Evolutionary conservation across 306 rosid genomes (phyloP), one percentile per base, ranked within the genome.

Genomic region (Malus sylvestris): DNA sequence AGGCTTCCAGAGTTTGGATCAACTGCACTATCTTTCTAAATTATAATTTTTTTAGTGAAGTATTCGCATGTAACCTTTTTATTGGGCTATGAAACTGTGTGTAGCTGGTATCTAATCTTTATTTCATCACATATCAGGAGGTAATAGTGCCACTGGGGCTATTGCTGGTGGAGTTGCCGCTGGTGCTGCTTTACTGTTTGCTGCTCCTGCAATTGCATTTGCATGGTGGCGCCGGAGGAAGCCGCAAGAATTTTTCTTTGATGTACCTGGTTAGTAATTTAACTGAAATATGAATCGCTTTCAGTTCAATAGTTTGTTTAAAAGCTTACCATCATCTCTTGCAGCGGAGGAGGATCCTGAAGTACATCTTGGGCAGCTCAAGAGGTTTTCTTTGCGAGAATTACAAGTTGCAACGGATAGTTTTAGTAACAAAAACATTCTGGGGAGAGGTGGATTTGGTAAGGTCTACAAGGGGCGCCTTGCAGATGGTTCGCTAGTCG

Each of bases 131-230:
- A 83, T 82, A 83, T 62, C 87, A 96, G 99, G 98, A 27, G 90
- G 93, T 58, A 86, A 81, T 80, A 74, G 97, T 87, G 99, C 93
- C 67, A 96, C 96, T 38, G 98, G 98, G 78, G 98, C 98, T 33
- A 92, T 96, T 72, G 98, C 99, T 40, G 99, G 99, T 40, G 99
- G 99, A 80, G 99, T 96, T 79, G 99, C 99, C 71, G 99, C 98
- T 2, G 99, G 99, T 73, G 98, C 98, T 83, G 97, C 99, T 77
- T 81, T 96, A 76, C 87, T 96, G 62, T 96, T 92, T 78, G 97
- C 99, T 78, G 98, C 98, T 49, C 99, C 99, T 79, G 98, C 99
- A 72, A 92, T 96, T 84, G 99, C 97, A 40, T 96, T 92, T 86
- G 99, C 99, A 22, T 96, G 99, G 99, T 96, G 97, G 97, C 97